Conservation (phyloP, 805 yeast species). For the Danielia oregonensis region DNA sequence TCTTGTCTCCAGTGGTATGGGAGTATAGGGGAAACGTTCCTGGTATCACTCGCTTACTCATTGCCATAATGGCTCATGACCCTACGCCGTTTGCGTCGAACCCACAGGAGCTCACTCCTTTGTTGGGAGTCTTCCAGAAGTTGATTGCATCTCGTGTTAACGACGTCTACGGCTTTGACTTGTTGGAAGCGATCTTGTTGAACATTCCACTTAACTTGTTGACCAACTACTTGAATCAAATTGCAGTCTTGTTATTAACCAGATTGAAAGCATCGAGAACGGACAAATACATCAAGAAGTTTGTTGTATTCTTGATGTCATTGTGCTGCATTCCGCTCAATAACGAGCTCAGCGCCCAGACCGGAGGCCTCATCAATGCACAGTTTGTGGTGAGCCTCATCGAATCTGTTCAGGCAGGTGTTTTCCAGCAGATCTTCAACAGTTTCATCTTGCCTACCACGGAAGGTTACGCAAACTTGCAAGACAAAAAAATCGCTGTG, state of each 20-base stretch:
- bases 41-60: constrained; percentile 77
- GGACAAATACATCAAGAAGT: constrained; percentile 71
- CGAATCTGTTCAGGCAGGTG: constrained; percentile 67
- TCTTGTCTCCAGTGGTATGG: constrained; percentile 90
- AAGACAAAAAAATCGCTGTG: constrained; percentile 52
- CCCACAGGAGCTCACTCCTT: constrained; percentile 54
- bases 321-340: constrained; percentile 41
- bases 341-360: constrained; percentile 24
- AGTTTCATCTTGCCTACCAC: constrained; percentile 53
- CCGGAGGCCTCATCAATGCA: constrained; percentile 30
- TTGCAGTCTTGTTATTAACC: constrained; percentile 72
- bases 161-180: constrained; percentile 81
- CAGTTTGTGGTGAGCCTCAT: constrained; percentile 59
- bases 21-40: constrained; percentile 91
- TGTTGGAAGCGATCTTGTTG: constrained; percentile 65
- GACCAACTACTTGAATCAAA: constrained; percentile 57
- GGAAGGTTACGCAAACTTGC: constrained; percentile 44
- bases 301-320: constrained; percentile 60
- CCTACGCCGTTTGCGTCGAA: constrained; percentile 35
- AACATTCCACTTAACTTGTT: constrained; percentile 50
- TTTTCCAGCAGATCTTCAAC: constrained; percentile 48
- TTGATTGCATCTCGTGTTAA: constrained; percentile 79
- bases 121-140: constrained; percentile 95
- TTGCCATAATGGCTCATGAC: constrained; percentile 56
- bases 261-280: constrained; percentile 79